A percentile compares a stretch with the other conserved stretches of the same genome.
These are phyloP conservation scores for Pythium pyrilobum DNA, from an alignment of 352 stramenopile species.

Conservation along the genomic window DNA sequence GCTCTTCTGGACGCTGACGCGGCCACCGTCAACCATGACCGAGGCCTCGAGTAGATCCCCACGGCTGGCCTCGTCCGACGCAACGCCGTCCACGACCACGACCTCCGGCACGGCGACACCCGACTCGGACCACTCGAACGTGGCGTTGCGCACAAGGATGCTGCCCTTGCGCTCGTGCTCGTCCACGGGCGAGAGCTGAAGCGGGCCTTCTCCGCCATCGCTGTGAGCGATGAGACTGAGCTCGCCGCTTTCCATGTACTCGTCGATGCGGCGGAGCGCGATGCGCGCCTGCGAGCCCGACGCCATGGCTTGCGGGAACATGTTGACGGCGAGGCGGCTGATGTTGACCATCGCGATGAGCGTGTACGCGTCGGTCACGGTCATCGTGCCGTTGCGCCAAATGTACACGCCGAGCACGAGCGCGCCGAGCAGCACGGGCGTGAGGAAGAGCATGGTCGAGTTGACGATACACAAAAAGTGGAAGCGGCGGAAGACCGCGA, in stretches of 20 bases:
- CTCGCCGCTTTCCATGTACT: constrained; percentile 7
- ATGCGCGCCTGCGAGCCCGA: constrained; percentile 1
- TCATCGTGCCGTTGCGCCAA: constrained; percentile 16
- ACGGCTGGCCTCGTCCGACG: no score
- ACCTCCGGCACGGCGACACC: neutral
- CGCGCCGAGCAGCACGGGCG: constrained; percentile 25
- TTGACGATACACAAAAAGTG: constrained; percentile 24
- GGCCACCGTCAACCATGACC: no score
- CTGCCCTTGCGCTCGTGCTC: neutral
- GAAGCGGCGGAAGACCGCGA: constrained; percentile 20
- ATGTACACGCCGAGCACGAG: constrained; percentile 32
- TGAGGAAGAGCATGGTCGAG: constrained; percentile 35
- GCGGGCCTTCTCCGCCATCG: no score
- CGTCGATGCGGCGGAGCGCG: constrained; percentile 2
- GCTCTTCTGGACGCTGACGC: constrained; percentile 9
- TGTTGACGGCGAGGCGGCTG: constrained; percentile 25
- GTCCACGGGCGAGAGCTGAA: constrained; percentile 19
- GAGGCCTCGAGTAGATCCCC: no score
- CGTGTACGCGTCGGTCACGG: constrained; percentile 32
- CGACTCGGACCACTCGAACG: neutral
- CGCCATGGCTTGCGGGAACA: constrained; percentile 7
- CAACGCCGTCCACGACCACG: neutral
- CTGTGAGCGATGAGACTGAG: constrained; percentile 1
- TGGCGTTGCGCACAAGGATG: neutral
- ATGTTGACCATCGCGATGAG: constrained; percentile 45